Evolutionary conservation across 2,329 filamentous ascomycete species (phyloP).

Genomic region (Leptodontidium sp.): DNA sequence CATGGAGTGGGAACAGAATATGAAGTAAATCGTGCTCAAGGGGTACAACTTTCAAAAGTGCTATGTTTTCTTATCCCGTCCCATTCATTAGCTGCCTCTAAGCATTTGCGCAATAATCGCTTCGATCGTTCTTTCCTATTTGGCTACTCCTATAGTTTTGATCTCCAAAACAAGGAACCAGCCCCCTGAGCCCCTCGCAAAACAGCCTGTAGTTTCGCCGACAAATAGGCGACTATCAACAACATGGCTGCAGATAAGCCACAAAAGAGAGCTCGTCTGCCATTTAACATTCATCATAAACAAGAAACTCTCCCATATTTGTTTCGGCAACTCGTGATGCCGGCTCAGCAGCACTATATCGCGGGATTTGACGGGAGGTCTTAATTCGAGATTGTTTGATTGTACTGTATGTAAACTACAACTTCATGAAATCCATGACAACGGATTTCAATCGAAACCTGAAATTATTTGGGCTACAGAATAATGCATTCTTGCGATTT

Average conservation of each 20-base stretch:
- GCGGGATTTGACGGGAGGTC: background rate
- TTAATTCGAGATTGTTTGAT: background rate
- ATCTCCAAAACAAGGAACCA: background rate
- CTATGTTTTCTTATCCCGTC: background rate
- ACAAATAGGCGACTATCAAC: background rate
- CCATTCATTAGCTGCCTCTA: background rate
- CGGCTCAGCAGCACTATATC: constrained; percentile 8
- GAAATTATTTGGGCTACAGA: background rate
- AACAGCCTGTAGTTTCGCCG: background rate
- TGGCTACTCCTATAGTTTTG: background rate
- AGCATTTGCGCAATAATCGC: background rate
- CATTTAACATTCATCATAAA: background rate
- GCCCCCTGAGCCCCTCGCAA: background rate
- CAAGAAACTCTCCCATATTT: background rate
- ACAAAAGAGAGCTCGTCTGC: background rate
- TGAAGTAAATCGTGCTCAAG: background rate
- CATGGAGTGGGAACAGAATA: no score
- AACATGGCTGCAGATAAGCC: background rate
- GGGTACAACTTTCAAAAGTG: background rate
- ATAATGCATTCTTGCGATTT: background rate
- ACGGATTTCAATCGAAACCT: background rate
- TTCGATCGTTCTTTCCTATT: background rate
- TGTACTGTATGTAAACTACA: no score
- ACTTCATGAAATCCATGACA: background rate
- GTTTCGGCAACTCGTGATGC: background rate